A percentile compares a stretch with the other conserved stretches of the same genome.
Conservation (phyloP, 176 grass and related monocot genomes). For the Alopecurus myosuroides region DNA sequence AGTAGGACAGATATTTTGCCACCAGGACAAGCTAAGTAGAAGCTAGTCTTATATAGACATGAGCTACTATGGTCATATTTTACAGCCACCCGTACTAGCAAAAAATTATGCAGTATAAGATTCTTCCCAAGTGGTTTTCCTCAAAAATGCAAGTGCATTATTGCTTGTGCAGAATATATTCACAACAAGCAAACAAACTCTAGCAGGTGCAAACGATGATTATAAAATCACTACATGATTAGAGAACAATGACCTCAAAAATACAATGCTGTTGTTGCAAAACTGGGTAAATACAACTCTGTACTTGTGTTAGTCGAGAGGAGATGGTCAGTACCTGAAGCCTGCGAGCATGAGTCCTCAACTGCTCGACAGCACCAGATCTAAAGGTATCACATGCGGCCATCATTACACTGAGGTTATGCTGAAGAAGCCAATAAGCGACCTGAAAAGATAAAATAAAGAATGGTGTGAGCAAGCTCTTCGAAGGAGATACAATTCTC, state of each 20-base stretch:
- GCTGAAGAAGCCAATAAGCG: slow-evolving; percentile 94
- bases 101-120: not conserved
- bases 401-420: slow-evolving; percentile 84
- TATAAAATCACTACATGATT: not conserved
- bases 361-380: slow-evolving; percentile 96
- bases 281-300: not conserved
- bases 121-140: not conserved
- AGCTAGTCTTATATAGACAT: not conserved
- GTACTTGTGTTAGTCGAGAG: not conserved
- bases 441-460: slow-evolving; percentile 42
- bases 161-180: not conserved
- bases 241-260: not conserved
- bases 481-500: not conserved
- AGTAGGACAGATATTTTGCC: not conserved
- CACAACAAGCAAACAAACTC: not conserved
- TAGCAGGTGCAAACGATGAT: not conserved
- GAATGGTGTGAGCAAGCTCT: not conserved
- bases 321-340: slow-evolving; percentile 53
- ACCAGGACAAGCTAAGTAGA: not conserved
- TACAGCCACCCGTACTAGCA: not conserved
- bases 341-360: slow-evolving; percentile 74
- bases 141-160: not conserved
- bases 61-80: not conserved
- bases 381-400: slow-evolving; percentile 93
- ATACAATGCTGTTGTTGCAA: not conserved